These are phyloP conservation scores for Yamagishiella unicocca DNA, from an alignment of 139 green algal species.

Conservation along the genomic window DNA sequence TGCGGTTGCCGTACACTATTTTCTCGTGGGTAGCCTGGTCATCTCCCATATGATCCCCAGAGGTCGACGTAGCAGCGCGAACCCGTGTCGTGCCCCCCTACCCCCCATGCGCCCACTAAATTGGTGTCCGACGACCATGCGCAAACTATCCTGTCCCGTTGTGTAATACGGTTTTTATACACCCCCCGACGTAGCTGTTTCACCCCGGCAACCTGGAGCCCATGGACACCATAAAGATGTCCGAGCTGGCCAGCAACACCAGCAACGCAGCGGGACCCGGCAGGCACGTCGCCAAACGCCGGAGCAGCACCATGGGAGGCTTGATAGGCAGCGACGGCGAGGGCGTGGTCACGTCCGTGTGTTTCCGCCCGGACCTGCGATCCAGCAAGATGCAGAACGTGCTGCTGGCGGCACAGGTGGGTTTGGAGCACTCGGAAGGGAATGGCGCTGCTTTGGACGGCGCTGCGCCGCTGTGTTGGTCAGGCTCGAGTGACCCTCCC, in stretches of 20 bases:
- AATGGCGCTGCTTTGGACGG: background rate
- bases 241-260: slow-evolving; percentile 16
- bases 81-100: background rate
- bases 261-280: background rate
- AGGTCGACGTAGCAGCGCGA: too few relatives aligned
- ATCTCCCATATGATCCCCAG: too few relatives aligned
- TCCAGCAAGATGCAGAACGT: slow-evolving; percentile 42
- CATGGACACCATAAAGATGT: slow-evolving; percentile 43
- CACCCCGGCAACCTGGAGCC: slow-evolving; percentile 26
- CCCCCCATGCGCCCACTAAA: too few relatives aligned
- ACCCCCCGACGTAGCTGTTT: slow-evolving; percentile 41
- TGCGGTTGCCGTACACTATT: too few relatives aligned
- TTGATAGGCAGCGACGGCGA: background rate
- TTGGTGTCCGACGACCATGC: too few relatives aligned
- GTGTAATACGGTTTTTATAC: too few relatives aligned
- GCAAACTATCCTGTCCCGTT: too few relatives aligned
- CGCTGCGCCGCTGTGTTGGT: too few relatives aligned
- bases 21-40: too few relatives aligned
- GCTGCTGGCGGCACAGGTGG: slow-evolving; percentile 52
- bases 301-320: background rate
- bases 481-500: background rate
- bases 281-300: background rate
- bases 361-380: slow-evolving; percentile 34
- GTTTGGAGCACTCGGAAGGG: background rate
- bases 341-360: slow-evolving; percentile 38